phyloP scores from a whole-genome alignment of 169 alveolate species.

The Cryptosporidium felis region DNA sequence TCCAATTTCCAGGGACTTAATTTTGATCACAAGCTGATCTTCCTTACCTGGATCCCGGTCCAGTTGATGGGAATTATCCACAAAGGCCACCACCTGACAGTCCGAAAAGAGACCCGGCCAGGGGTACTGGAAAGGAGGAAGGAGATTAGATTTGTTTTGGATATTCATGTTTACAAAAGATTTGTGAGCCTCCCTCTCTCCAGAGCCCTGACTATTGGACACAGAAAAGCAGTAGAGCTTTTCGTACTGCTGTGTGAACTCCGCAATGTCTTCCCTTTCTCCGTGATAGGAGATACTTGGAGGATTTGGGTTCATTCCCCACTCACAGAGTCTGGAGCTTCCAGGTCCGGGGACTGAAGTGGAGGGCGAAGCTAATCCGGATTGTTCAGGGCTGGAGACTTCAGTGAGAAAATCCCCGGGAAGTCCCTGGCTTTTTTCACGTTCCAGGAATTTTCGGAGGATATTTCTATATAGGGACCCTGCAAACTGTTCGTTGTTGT shows the following conservation, averaged over 20 bases:
- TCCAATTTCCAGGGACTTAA: slow-evolving; percentile 40
- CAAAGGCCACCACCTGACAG: slow-evolving; percentile 25
- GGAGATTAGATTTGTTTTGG: slow-evolving; percentile 27
- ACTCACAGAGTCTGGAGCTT: neutral
- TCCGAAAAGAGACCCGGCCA: slow-evolving; percentile 66
- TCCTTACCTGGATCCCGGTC: no score
- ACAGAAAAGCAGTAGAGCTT: slow-evolving; percentile 47
- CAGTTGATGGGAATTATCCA: neutral
- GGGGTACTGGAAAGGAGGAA: slow-evolving; percentile 69
- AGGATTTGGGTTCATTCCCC: slow-evolving; percentile 57
- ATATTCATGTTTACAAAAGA: slow-evolving; percentile 10
- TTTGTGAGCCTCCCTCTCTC: neutral
- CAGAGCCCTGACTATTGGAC: neutral
- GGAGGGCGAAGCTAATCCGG: neutral
- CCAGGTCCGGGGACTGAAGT: neutral
- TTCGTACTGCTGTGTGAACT: slow-evolving; percentile 62
- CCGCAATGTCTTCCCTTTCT: slow-evolving; percentile 27
- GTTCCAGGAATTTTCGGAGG: neutral
- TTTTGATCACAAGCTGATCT: neutral
- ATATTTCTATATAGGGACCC: slow-evolving; percentile 35
- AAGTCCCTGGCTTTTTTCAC: neutral
- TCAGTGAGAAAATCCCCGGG: neutral
- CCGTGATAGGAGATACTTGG: slow-evolving; percentile 35
- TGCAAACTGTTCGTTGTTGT: slow-evolving; percentile 39
- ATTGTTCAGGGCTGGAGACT: neutral